Evolutionary conservation across 2,329 filamentous ascomycete species (phyloP).

Genomic region (Penicillium decumbens): DNA sequence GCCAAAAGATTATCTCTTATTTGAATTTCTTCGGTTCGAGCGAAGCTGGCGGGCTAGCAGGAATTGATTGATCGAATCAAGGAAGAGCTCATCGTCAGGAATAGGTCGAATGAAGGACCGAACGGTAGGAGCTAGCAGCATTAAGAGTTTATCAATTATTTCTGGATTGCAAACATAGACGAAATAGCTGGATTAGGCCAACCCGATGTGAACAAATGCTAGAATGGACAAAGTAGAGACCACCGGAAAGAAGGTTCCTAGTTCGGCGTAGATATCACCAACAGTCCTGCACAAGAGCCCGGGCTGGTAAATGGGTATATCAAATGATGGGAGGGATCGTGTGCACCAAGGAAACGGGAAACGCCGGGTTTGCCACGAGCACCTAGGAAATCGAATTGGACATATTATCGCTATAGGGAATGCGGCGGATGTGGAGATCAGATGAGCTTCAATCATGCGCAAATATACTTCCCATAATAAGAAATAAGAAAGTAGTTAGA

Average conservation of each 20-base stretch:
- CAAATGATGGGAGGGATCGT: conserved; percentile 4
- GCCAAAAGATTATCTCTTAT: no score
- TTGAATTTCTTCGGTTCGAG: no score
- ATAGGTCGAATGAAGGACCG: no score
- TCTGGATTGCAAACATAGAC: not conserved
- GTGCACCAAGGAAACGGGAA: conserved; percentile 11
- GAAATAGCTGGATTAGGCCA: not conserved
- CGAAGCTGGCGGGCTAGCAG: no score
- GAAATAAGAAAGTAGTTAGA: not conserved
- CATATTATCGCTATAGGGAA: conserved; percentile 14
- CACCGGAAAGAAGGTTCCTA: conserved; percentile 5
- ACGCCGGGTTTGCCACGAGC: conserved; percentile 13
- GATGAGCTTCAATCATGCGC: not conserved
- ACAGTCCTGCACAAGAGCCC: conserved; percentile 5
- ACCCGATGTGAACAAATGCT: not conserved
- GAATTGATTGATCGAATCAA: no score
- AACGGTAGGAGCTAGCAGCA: not conserved
- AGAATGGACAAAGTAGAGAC: not conserved
- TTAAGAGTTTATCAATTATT: not conserved
- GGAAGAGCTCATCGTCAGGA: no score
- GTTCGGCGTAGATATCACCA: conserved; percentile 7
- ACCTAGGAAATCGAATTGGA: conserved; percentile 9
- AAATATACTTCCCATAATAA: not conserved
- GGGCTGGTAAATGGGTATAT: conserved; percentile 17
- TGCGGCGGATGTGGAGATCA: conserved; percentile 6